Evolutionary conservation across 179 eudicot species (phyloP), one percentile per base, ranked within the genome.

Genomic region (Dionaea muscipula): DNA sequence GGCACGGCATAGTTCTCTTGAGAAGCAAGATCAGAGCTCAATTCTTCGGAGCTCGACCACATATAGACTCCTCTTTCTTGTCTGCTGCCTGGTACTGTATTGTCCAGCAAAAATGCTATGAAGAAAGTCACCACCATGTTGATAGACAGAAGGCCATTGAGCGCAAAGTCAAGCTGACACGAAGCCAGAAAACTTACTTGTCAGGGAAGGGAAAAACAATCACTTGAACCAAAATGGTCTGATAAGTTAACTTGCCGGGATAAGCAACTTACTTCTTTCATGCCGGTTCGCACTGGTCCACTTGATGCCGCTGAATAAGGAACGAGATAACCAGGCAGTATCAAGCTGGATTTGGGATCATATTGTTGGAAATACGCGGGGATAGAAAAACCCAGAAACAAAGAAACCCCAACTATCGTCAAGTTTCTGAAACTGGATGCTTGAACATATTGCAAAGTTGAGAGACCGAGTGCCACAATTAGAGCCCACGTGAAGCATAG

Each of bases 321-420:
- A 57, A 90, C 62, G 14, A 90, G 68, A 74, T 90, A 84, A 63
- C 84, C 66, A 19, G 97, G 98, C 37, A 91, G 66, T 41, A 91
- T 78, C 43, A 84, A 71, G 62, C 55, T 72, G 60, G 84, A 59
- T 40, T 68, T 67, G 13, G 95, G 84, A 38, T 77, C 70, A 52
- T 84, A 84, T 65, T 87, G 91, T 66, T 91, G 98, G 55, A 87
- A 50, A 64, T 91, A 91, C 26, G 95, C 81, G 22, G 98, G 98
- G 59, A 91, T 57, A 10, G 98, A 91, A 27, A 86, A 69, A 39
- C 98, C 98, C 41, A 86, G 77, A 69, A 84, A 91, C 65, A 91
- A 70, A 12, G 98, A 86, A 53, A 76, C 94, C 53, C 95, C 95
- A 26, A 91, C 91, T 24, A 91, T 84, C 49, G 78, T 72, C 72